Evolutionary conservation across 2,329 filamentous ascomycete genomes (phyloP), one percentile per base, ranked within the genome.

Genomic region (Ophiocordyceps polyrhachis-furcata): DNA sequence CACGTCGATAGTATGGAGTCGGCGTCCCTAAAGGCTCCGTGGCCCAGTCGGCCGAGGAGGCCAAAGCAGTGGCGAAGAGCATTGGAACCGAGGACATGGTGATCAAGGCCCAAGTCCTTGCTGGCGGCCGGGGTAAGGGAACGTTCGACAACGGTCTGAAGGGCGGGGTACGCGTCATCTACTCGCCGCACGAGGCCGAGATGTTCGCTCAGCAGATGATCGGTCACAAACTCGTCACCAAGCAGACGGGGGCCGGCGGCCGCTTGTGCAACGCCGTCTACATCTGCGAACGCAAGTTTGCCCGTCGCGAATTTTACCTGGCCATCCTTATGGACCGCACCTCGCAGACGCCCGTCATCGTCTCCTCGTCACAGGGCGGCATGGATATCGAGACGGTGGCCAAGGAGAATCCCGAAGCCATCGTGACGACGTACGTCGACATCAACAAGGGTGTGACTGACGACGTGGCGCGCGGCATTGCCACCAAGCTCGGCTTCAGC

Each of bases 181-280:
- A 96, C 78, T 96, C 89, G 72, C 85, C 91, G 48, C 88, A 87
- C 57, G 78, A 82, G 74, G 91, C 91, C 61, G 83, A 86, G 74
- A 94, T 96, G 79, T 94, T 98, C 63, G 89, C 91, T 56, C 77
- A 89, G 56, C 88, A 98, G 73, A 98, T 98, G 91, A 96, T 98
- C 67, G 91, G 91, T 62, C 89, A 98, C 73, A 95, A 95, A 70
- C 86, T 98, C 67, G 78, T 98, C 69, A 98, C 91, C 66, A 98
- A 98, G 79, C 91, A 98, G 74, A 98, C 91, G 48, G 91, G 91
- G 64, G 85, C 89, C 56, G 76, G 68, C 56, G 91, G 91, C 61
- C 86, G 91, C 64, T 78, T 93, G 63, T 98, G 91, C 77, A 96
- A 84, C 68, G 77, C 88, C 51, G 91, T 98, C 62, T 96, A 93